phyloP scores from a whole-genome alignment of 495 filamentous ascomycete genomes.

The Endocarpon pusillum region DNA sequence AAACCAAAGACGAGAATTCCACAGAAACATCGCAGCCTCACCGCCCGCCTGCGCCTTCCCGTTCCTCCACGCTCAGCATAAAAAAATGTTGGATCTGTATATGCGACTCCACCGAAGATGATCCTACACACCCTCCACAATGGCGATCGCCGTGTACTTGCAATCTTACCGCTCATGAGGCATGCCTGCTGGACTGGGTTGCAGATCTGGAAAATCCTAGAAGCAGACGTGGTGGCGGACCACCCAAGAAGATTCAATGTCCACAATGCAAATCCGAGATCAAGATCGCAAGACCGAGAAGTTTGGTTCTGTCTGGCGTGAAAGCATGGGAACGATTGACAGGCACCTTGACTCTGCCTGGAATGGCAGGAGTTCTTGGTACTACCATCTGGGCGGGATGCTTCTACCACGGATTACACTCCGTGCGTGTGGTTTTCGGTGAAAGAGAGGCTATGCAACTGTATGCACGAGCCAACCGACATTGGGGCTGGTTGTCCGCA shows the following conservation, averaged over 20 bases:
- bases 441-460: conserved; percentile 36
- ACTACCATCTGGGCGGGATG: conserved; percentile 38
- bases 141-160: conserved; percentile 86
- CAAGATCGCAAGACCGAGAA: conserved; percentile 50
- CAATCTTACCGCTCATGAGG: conserved; percentile 75
- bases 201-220: conserved; percentile 56
- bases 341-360: conserved; percentile 37
- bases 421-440: conserved; percentile 47
- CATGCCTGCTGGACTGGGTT: conserved; percentile 80
- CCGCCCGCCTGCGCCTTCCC: conserved; percentile 7
- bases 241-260: conserved; percentile 44
- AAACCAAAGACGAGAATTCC: conserved; percentile 7
- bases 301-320: conserved; percentile 42
- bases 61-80: conserved; percentile 16
- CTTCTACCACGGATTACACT: conserved; percentile 39
- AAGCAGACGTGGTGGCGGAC: conserved; percentile 26
- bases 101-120: conserved; percentile 63
- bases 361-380: conserved; percentile 36
- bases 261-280: conserved; percentile 81
- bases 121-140: conserved; percentile 38
- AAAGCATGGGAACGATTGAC: conserved; percentile 36
- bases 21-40: conserved; percentile 9
- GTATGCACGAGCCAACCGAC: conserved; percentile 17
- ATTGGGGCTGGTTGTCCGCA: conserved; percentile 24
- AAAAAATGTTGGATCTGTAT: conserved; percentile 91